Evolutionary conservation across 257 asterid species (phyloP), one percentile per base, ranked within the genome.

Genomic region (Knoxia roxburghii): DNA sequence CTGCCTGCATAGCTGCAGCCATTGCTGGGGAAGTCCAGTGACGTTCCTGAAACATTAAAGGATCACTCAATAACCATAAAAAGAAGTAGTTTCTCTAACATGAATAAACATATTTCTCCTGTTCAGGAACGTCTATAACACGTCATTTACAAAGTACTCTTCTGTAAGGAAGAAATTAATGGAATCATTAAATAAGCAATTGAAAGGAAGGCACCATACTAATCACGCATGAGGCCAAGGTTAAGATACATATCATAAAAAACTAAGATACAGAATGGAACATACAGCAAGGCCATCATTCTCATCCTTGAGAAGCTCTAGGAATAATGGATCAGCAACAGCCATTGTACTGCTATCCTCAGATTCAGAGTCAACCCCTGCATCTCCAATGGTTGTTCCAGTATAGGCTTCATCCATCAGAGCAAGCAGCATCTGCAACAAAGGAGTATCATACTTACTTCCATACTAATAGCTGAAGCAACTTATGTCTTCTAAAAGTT

Each of bases 371-470:
- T 92, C 98, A 40, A 80, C 95, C 73, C 95, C 97, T 65, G 88
- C 97, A 74, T 87, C 98, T 72, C 91, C 98, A 59, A 87, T 87
- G 61, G 95, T 89, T 73, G 98, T 85, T 61, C 98, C 97, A 50
- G 97, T 92, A 78, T 87, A 92, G 61, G 98, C 98, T 82, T 89
- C 96, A 80, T 92, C 98, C 98, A 92, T 92, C 68, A 92, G 89
- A n/a, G 91, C 95, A 27, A 92, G 88, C 77, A 92, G 85, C 97
- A 89, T 92, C 97, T 89, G 77, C 56, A 62, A 71, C 68, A 70
- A 79, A 69, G 71, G 26, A 67, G 63, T 65, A 62, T 68, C 48
- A 41, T 67, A 45, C 62, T 70, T 71, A 65, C 70, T 62, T 63
- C 58, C 72, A 59, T 12, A n/a, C 56, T 56, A 17, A 72, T 56